A percentile compares a stretch with the other conserved stretches of the same genome.
phyloP scores from a whole-genome alignment of 2,329 filamentous ascomycete genomes.

The Hypoxylon sp. region DNA sequence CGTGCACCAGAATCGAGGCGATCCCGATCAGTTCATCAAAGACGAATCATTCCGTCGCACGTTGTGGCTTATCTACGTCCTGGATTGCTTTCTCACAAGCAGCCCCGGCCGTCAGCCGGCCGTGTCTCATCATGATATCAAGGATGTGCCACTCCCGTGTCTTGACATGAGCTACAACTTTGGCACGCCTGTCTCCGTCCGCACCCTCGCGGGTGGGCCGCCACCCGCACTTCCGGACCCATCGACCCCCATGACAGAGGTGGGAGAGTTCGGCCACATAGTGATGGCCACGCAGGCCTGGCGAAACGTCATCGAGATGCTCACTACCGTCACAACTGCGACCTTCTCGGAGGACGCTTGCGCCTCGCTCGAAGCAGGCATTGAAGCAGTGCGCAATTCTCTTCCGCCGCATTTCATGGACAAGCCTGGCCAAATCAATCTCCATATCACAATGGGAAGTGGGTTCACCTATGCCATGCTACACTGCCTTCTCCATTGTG shows the following conservation, averaged over 20 bases:
- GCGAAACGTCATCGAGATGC: conserved; percentile 69
- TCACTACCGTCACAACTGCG: conserved; percentile 61
- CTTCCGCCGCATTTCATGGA: conserved; percentile 68
- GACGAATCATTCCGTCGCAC: conserved; percentile 69
- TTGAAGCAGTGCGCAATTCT: conserved; percentile 62
- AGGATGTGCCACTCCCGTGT: conserved; percentile 65
- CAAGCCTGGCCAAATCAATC: conserved; percentile 67
- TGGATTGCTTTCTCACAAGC: conserved; percentile 69
- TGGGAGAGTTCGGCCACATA: conserved; percentile 70
- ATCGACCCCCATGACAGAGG: conserved; percentile 55
- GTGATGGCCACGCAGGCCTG: conserved; percentile 68
- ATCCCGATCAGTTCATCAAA: conserved; percentile 67
- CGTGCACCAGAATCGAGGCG: conserved; percentile 58
- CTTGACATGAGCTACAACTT: conserved; percentile 70
- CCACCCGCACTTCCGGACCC: conserved; percentile 52
- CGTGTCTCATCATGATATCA: conserved; percentile 62
- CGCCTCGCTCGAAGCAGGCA: conserved; percentile 59
- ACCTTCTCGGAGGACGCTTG: conserved; percentile 65
- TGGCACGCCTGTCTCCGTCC: conserved; percentile 66
- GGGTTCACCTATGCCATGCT: conserved; percentile 70
- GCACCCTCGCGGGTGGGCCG: conserved; percentile 58
- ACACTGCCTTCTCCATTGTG: conserved; percentile 68
- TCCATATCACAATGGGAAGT: conserved; percentile 71
- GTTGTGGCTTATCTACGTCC: conserved; percentile 69
- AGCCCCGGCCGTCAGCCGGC: conserved; percentile 68